phyloP scores from a whole-genome alignment of 352 stramenopile genomes.

The Phytophthora colocasiae region DNA sequence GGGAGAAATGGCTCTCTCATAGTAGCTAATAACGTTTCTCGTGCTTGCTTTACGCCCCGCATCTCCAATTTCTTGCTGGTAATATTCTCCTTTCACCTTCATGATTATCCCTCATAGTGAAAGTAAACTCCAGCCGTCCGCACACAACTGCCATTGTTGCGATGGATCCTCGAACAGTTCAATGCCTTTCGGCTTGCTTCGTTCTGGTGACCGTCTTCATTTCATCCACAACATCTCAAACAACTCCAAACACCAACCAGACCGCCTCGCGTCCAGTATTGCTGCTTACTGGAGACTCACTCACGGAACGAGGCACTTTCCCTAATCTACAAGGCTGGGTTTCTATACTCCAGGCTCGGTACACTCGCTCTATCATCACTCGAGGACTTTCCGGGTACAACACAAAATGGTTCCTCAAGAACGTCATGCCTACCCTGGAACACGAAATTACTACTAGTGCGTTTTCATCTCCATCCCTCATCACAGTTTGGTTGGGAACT shows the following conservation, averaged over 20 bases:
- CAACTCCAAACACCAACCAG: neutral
- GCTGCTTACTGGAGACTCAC: conserved; percentile 46
- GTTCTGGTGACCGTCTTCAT: neutral
- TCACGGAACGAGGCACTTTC: conserved; percentile 41
- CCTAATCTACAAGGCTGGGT: conserved; percentile 34
- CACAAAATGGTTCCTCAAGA: conserved; percentile 42
- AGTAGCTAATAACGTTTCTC: neutral
- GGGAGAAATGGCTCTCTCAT: neutral
- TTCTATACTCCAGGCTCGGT: conserved; percentile 35
- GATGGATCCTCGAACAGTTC: neutral
- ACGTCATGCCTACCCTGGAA: conserved; percentile 37
- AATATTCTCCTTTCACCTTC: too few relatives aligned
- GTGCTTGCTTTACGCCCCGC: neutral
- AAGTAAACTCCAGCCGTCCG: too few relatives aligned
- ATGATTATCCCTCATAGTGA: too few relatives aligned
- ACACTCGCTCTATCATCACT: conserved; percentile 42
- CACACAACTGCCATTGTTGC: neutral
- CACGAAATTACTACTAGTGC: conserved; percentile 32
- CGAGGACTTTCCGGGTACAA: conserved; percentile 46
- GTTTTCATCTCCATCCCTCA: conserved; percentile 32
- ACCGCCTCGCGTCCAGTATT: conserved; percentile 17
- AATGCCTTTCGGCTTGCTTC: neutral
- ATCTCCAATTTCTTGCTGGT: too few relatives aligned
- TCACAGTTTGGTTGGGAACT: conserved; percentile 61
- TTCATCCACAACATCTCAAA: neutral